Evolutionary conservation across 805 yeast species (phyloP).

Genomic region (Danielia oregonensis): DNA sequence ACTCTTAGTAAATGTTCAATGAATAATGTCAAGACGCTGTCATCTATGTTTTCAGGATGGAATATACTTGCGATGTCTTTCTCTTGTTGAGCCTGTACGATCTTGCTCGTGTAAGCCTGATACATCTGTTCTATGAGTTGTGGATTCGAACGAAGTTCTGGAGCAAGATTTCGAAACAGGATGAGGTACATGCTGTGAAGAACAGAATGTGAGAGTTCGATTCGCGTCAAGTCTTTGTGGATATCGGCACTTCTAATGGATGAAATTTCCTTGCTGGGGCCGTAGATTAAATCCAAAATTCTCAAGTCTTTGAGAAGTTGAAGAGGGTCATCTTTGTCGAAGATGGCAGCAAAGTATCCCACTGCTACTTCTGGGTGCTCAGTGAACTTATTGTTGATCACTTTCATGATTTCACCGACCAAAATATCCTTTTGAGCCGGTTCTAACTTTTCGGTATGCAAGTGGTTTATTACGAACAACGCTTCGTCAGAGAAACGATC

Average conservation of each 20-base stretch:
- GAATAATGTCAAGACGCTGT: slow-evolving; percentile 18
- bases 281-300: slow-evolving; percentile 24
- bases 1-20: slow-evolving; percentile 23
- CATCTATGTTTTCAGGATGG: slow-evolving; percentile 13
- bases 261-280: slow-evolving; percentile 15
- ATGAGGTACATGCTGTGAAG: slow-evolving; percentile 24
- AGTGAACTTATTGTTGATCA: slow-evolving; percentile 28
- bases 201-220: slow-evolving; percentile 16
- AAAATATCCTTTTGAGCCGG: slow-evolving; percentile 17
- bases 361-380: slow-evolving; percentile 31
- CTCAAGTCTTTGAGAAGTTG: slow-evolving; percentile 24
- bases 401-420: slow-evolving; percentile 28
- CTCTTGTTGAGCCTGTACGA: background rate
- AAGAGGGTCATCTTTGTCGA: slow-evolving; percentile 13
- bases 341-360: slow-evolving; percentile 34
- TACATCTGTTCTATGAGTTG: slow-evolving; percentile 19
- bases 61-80: slow-evolving; percentile 11
- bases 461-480: slow-evolving; percentile 27
- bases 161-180: slow-evolving; percentile 16
- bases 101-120: slow-evolving; percentile 15
- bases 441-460: slow-evolving; percentile 21
- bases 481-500: slow-evolving; percentile 33
- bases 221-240: slow-evolving; percentile 23
- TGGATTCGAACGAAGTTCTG: slow-evolving; percentile 11
- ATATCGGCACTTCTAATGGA: slow-evolving; percentile 28